Evolutionary conservation across 805 yeast genomes (phyloP), one percentile per base, ranked within the genome.

Genomic region (Candida xiaguanensis): DNA sequence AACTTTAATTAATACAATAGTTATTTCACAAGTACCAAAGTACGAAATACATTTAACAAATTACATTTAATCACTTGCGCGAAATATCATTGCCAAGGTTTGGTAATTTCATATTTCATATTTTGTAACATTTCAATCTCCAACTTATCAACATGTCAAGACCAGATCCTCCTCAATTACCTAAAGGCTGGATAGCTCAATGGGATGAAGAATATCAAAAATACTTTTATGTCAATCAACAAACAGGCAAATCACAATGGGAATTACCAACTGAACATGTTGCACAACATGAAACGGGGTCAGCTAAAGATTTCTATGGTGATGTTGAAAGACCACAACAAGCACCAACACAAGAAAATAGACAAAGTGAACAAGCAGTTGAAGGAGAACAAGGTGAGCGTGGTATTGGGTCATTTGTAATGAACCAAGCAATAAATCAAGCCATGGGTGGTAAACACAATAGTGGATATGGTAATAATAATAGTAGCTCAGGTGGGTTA

Each of bases 171-270:
- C 50, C 49, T 8, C 37, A 23, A 20, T 47, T 55, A 28, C 66
- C 66, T 6, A 39, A 45, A 9, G 67, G 67, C 11, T 62, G 67
- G 67, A 38, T 50, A 1, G 65, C 63, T n/a, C 52, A 54, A 36
- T 62, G 60, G 57, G 67, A 62, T 37, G 62, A 57, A 26, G 58
- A 56, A 38, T 60, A 58, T 45, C 37, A 53, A 39, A 36, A 47
- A 12, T 61, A 51, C 38, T 61, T 45, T 36, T 61, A 45, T 38
- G 56, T 58, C 29, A 56, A 61, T 40, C 39, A 46, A 8, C 27
- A 38, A 6, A 57, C 63, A 5, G 60, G 59, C 4, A 43, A 48
- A 31, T 52, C 63, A 3, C 62, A 57, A 39, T 62, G 68, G 68
- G 63, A 56, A 8, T 22, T 45, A 9, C 61, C 61, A 1, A 23